phyloP scores from a whole-genome alignment of 129 eudicot species.

The Flaveria bidentis region DNA sequence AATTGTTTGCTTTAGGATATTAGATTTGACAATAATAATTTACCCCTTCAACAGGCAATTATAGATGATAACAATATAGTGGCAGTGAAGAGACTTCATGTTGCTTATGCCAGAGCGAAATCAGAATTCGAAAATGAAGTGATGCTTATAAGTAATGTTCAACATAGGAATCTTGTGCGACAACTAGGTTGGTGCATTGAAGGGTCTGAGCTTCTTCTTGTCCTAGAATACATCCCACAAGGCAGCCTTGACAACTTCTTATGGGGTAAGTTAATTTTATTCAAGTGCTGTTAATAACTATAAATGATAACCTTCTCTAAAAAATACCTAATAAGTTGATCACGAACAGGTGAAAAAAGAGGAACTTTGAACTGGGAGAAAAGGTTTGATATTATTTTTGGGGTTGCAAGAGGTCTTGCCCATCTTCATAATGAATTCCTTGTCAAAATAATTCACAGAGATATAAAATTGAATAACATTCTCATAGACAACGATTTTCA shows the following conservation, averaged over 20 bases:
- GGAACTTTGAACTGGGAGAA: slow-evolving; percentile 50
- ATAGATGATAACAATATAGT: slow-evolving; percentile 46
- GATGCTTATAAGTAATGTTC: slow-evolving; percentile 60
- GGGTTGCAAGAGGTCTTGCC: slow-evolving; percentile 55
- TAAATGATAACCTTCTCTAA: neutral
- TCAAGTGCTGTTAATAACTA: neutral
- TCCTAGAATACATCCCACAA: slow-evolving; percentile 59
- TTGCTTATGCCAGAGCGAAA: slow-evolving; percentile 31
- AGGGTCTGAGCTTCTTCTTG: slow-evolving; percentile 54
- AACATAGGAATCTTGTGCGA: slow-evolving; percentile 61
- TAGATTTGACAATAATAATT: neutral
- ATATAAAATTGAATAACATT: slow-evolving; percentile 54
- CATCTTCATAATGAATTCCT: slow-evolving; percentile 55
- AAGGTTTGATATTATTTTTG: slow-evolving; percentile 47
- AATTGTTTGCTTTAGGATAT: neutral
- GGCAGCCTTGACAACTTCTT: slow-evolving; percentile 66
- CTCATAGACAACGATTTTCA: slow-evolving; percentile 50
- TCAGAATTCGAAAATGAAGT: slow-evolving; percentile 58
- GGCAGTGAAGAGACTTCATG: slow-evolving; percentile 53
- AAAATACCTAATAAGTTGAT: neutral
- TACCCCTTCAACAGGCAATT: slow-evolving; percentile 34
- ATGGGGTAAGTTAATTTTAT: slow-evolving; percentile 41
- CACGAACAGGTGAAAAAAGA: slow-evolving; percentile 16
- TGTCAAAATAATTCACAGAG: slow-evolving; percentile 52
- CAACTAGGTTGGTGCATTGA: slow-evolving; percentile 56